phyloP scores from a whole-genome alignment of 805 yeast genomes.

The Saccharomycodes ludwigii region DNA sequence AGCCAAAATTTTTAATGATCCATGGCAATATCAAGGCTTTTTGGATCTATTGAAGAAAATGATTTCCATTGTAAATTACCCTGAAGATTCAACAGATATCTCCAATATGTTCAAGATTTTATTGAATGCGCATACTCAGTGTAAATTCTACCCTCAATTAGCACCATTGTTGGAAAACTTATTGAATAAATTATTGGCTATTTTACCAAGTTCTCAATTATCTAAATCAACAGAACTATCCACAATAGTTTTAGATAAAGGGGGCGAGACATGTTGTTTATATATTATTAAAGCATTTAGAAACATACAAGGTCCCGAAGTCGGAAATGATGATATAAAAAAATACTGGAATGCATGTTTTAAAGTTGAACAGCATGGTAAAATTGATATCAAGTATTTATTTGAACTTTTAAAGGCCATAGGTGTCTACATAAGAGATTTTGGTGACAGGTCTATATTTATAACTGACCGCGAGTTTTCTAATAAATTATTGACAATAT shows the following conservation, averaged over 20 bases:
- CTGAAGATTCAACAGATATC: conserved; percentile 8
- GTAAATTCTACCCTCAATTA: conserved; percentile 15
- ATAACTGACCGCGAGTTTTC: too few species aligned
- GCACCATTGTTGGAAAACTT: conserved; percentile 13
- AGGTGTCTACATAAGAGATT: conserved; percentile 4
- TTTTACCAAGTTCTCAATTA: conserved; percentile 13
- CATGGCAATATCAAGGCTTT: conserved; percentile 22
- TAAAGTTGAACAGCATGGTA: neutral
- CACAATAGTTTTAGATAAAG: conserved; percentile 11
- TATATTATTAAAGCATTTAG: too few species aligned
- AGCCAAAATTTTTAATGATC: conserved; percentile 15
- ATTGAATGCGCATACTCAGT: conserved; percentile 15
- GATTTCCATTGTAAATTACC: conserved; percentile 11
- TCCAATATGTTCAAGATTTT: conserved; percentile 10
- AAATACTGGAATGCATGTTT: too few species aligned
- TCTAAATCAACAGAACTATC: conserved; percentile 8
- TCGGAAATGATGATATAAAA: too few species aligned
- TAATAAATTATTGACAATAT: too few species aligned
- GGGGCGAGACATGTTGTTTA: conserved; percentile 16
- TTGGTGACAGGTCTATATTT: too few species aligned
- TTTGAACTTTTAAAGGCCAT: conserved; percentile 3
- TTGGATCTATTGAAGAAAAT: conserved; percentile 19
- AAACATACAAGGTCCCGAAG: too few species aligned
- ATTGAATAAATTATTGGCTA: conserved; percentile 17
- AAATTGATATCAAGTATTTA: neutral